Evolutionary conservation across 164 flowering plant species (phyloP).

Genomic region (Aristolochia fimbriata): DNA sequence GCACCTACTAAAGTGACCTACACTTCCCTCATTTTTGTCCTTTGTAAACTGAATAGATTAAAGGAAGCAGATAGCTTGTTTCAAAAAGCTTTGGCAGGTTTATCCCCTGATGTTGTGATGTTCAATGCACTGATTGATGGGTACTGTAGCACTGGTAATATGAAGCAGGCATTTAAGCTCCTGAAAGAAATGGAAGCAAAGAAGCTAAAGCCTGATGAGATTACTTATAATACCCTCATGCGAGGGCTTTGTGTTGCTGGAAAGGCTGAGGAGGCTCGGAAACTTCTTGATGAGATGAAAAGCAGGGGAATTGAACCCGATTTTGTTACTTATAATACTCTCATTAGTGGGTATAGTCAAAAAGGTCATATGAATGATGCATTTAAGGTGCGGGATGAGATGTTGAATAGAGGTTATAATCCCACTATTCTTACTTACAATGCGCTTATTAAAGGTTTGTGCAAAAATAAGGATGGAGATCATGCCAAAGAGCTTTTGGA

Average conservation of each 20-base stretch:
- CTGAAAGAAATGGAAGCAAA: constrained; percentile 54
- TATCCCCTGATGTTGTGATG: constrained; percentile 58
- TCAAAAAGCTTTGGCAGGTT: constrained; percentile 32
- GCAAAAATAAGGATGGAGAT: constrained; percentile 54
- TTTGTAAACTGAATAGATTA: constrained; percentile 45
- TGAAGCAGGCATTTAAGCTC: constrained; percentile 29
- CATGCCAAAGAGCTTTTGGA: constrained; percentile 61
- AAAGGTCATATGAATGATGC: constrained; percentile 75
- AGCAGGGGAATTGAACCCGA: constrained; percentile 67
- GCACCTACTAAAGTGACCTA: constrained; percentile 55
- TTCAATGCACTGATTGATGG: constrained; percentile 67
- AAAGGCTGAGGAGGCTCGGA: constrained; percentile 69
- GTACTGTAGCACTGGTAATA: constrained; percentile 37
- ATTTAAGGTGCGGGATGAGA: constrained; percentile 59
- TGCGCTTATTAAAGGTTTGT: constrained; percentile 72
- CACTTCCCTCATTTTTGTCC: constrained; percentile 62
- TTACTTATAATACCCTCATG: constrained; percentile 79
- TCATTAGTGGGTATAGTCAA: constrained; percentile 77
- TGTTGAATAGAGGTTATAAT: constrained; percentile 67
- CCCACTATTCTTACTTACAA: constrained; percentile 78
- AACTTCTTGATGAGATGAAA: constrained; percentile 65
- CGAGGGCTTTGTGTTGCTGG: constrained; percentile 63
- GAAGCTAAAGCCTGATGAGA: constrained; percentile 63
- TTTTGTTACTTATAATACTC: constrained; percentile 66
- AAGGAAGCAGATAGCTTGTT: constrained; percentile 67